These are phyloP conservation scores for Chenopodium formosanum DNA, from an alignment of 148 eudicot genomes.

Conservation along the genomic window DNA sequence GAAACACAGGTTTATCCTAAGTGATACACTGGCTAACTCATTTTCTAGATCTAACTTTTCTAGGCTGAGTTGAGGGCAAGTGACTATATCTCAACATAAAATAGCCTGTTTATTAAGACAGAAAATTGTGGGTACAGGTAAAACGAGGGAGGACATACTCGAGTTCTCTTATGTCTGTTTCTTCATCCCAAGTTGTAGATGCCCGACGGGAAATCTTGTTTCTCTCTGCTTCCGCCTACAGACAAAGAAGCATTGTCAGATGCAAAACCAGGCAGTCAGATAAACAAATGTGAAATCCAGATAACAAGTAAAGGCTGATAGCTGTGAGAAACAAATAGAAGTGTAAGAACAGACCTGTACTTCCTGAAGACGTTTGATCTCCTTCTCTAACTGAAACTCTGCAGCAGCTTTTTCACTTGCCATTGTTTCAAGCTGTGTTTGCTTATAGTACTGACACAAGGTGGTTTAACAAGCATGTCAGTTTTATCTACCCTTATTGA, in stretches of 20 bases:
- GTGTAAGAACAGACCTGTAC: conserved; percentile 57
- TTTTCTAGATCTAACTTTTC: not conserved
- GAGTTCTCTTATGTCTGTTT: conserved; percentile 86
- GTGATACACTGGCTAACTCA: not conserved
- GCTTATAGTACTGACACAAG: conserved; percentile 82
- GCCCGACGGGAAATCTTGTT: conserved; percentile 77
- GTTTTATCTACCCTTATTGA: not conserved
- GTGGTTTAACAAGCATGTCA: conserved; percentile 14
- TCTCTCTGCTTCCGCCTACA: conserved; percentile 91
- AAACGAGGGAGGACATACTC: conserved; percentile 60
- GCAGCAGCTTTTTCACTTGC: conserved; percentile 99
- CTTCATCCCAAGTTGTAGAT: conserved; percentile 94
- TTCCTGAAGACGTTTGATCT: conserved; percentile 87
- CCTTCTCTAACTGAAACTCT: conserved; percentile 95
- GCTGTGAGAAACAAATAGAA: not conserved
- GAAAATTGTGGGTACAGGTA: not conserved
- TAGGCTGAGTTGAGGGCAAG: not conserved
- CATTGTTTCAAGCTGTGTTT: conserved; percentile 97
- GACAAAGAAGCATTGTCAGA: not conserved
- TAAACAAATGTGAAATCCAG: not conserved
- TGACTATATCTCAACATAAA: not conserved
- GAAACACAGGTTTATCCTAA: not conserved
- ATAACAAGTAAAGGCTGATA: not conserved
- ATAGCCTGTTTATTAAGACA: not conserved
- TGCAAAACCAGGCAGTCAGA: conserved; percentile 3